Evolutionary conservation across 352 stramenopile species (phyloP).

Genomic region (Phytophthora constricta): DNA sequence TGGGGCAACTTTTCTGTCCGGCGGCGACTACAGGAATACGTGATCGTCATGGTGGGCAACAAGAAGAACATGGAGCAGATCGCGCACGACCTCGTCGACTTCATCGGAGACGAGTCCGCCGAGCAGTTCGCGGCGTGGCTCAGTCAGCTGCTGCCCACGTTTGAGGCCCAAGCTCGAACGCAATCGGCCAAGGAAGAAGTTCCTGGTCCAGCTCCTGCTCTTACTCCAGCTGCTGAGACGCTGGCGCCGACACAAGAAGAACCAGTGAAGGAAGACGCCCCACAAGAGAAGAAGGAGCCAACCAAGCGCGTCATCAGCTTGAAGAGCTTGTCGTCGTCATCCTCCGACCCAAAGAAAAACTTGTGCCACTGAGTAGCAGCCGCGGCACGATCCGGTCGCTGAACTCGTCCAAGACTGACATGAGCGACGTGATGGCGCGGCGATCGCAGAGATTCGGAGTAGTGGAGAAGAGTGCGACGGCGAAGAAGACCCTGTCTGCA

Average conservation of each 20-base stretch:
- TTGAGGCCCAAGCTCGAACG: conserved; percentile 41
- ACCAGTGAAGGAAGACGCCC: conserved; percentile 16
- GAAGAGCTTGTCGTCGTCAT: conserved; percentile 49
- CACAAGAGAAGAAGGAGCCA: conserved; percentile 23
- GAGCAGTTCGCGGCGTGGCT: conserved; percentile 81
- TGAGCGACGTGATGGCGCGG: conserved; percentile 64
- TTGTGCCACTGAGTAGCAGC: conserved; percentile 51
- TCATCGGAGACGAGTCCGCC: conserved; percentile 82
- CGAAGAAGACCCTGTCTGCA: conserved; percentile 33
- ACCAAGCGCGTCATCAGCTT: conserved; percentile 72
- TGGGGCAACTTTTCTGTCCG: conserved; percentile 13
- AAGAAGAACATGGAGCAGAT: conserved; percentile 90
- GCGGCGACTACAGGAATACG: conserved; percentile 68
- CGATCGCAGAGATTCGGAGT: conserved; percentile 82
- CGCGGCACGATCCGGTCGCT: conserved; percentile 64
- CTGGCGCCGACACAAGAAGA: conserved; percentile 3
- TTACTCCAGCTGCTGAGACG: conserved; percentile 15
- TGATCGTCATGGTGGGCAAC: conserved; percentile 88
- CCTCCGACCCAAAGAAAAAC: conserved; percentile 50
- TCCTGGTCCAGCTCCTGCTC: conserved; percentile 4
- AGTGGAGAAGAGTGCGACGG: conserved; percentile 45
- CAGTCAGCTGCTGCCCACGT: conserved; percentile 54
- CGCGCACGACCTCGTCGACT: conserved; percentile 81
- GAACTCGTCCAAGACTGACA: conserved; percentile 46
- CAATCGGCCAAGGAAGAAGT: conserved; percentile 1